Evolutionary conservation across 805 yeast genomes (phyloP), one percentile per base, ranked within the genome.

Genomic region (Cyberlindnera bimundalis): DNA sequence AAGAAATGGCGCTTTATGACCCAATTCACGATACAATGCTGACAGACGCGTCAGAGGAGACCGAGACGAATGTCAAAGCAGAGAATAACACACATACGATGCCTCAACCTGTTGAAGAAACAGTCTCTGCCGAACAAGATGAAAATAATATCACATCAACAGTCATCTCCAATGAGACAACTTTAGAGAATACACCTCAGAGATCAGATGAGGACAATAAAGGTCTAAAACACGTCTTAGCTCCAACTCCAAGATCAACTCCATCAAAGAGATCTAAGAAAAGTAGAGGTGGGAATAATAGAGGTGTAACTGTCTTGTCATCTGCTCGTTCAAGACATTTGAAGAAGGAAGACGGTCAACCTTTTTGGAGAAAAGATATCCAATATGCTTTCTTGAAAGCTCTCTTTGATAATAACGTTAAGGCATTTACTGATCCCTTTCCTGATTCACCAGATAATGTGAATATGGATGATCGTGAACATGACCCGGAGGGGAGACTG

Each of bases 271-370:
- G 40, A 20, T 8, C 45, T 5, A 42, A 43, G 41, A 48, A 46
- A 36, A 18, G 30, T 19, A 40, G 44, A 12, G 42, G 35, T 5
- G 49, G 50, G 3, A 39, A 46, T 25, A 37, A 35, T 40, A 47
- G 50, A 19, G 43, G 42, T 3, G 47, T 35, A 16, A 45, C 43
- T 11, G 52, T 56, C 2, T 37, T 55, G 16, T 47, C 47, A 14
- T 53, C 60, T 3, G 61, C 65, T 2, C 51, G 71, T 5, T 63
- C 69, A 20, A 67, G 85, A 33, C 89, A 82, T 60, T 61, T 91
- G 52, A 91, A 91, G 62, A 91, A 90, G 58, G 72, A 79, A 15
- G 98, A 91, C 56, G 96, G 98, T 6, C 95, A 85, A 54, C 95
- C 96, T 16, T 79, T 90, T 43, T 85, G 93, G 84, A 71, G 98